phyloP scores from a whole-genome alignment of 345 rosid species.

The Eucalyptus erythrocorys region DNA sequence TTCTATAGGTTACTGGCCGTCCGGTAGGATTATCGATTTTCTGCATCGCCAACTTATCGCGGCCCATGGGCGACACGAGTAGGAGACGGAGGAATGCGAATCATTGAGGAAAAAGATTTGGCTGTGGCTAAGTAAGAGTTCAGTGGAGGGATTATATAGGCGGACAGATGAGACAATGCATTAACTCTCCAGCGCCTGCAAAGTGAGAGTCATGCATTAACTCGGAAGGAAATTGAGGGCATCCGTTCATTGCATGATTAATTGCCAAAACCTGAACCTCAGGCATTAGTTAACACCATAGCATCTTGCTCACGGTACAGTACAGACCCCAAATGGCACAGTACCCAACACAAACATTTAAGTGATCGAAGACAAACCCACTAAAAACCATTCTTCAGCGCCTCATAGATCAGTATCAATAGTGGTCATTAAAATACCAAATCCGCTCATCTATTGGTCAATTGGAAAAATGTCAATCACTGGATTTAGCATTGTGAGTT shows the following conservation, averaged over 20 bases:
- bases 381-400: fast-evolving
- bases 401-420: background rate
- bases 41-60: background rate
- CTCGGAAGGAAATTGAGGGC: background rate
- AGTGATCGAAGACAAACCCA: background rate
- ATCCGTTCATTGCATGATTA: background rate
- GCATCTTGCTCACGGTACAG: background rate
- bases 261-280: background rate
- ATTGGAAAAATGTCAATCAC: fast-evolving
- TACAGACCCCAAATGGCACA: background rate
- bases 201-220: background rate
- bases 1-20: background rate
- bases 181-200: background rate
- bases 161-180: background rate
- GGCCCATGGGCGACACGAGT: background rate
- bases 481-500: background rate
- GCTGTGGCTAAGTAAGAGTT: background rate
- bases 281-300: background rate
- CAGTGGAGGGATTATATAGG: background rate
- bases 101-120: background rate
- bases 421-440: background rate
- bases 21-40: background rate
- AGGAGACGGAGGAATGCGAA: background rate
- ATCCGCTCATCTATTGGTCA: fast-evolving
- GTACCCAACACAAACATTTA: background rate